These are phyloP conservation scores for Penicillium paradoxum DNA, from an alignment of 495 filamentous ascomycete genomes.

Conservation along the genomic window DNA sequence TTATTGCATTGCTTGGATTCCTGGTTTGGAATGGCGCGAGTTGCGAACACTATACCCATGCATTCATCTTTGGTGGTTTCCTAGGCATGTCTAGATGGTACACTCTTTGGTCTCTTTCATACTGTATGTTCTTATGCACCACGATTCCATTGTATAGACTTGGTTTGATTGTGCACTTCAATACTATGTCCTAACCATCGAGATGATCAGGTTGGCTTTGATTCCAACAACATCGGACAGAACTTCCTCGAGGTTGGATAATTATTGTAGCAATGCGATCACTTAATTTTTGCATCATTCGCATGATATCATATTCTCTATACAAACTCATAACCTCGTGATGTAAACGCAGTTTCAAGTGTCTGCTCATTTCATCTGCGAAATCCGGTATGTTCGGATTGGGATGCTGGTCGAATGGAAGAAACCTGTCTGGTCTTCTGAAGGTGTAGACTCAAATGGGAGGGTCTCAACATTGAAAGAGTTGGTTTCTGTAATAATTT, in stretches of 20 bases:
- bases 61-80: conserved; percentile 5
- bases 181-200: background rate
- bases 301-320: conserved; percentile 3
- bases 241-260: background rate
- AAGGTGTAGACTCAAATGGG: conserved; percentile 36
- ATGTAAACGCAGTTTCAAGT: background rate
- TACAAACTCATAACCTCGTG: conserved; percentile 6
- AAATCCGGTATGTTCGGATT: conserved; percentile 42
- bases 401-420: conserved; percentile 52
- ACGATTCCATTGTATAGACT: background rate
- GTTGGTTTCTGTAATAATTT: conserved; percentile 23
- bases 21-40: conserved; percentile 3
- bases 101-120: background rate
- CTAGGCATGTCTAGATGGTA: conserved; percentile 1
- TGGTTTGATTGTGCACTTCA: background rate
- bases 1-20: conserved; percentile 7
- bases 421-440: conserved; percentile 51
- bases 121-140: background rate
- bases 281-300: background rate
- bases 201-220: background rate
- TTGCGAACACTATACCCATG: conserved; percentile 9
- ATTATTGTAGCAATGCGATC: background rate
- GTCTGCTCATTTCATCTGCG: conserved; percentile 3
- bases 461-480: conserved; percentile 41
- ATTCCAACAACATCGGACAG: background rate